phyloP scores from a whole-genome alignment of 495 filamentous ascomycete species.

The Aspergillus kassunensis region DNA sequence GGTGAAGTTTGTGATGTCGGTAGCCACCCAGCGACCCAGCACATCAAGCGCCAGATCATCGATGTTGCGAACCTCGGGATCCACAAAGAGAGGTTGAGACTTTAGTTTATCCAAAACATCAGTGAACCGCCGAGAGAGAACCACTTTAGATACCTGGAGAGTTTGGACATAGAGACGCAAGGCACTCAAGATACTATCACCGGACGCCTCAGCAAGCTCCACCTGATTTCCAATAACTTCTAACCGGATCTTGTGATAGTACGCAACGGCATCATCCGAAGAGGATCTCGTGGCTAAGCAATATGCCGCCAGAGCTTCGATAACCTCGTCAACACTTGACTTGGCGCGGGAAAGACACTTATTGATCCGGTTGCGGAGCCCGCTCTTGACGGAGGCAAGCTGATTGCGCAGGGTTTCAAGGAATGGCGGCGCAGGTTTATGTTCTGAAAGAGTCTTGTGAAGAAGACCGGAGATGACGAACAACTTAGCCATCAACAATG shows the following conservation, averaged over 20 bases:
- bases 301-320: slow-evolving; percentile 75
- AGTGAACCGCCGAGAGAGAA: slow-evolving; percentile 69
- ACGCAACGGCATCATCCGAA: slow-evolving; percentile 70
- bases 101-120: slow-evolving; percentile 69
- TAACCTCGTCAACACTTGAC: slow-evolving; percentile 49
- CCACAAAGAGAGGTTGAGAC: slow-evolving; percentile 62
- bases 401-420: slow-evolving; percentile 60
- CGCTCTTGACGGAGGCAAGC: slow-evolving; percentile 54
- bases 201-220: slow-evolving; percentile 28
- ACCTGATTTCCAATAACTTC: slow-evolving; percentile 61
- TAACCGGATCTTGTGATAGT: slow-evolving; percentile 74
- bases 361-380: slow-evolving; percentile 64
- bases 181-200: slow-evolving; percentile 53
- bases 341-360: slow-evolving; percentile 55
- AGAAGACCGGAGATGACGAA: slow-evolving; percentile 71
- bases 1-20: slow-evolving; percentile 80
- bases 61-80: slow-evolving; percentile 58
- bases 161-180: slow-evolving; percentile 74
- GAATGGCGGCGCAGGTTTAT: slow-evolving; percentile 46
- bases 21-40: slow-evolving; percentile 74
- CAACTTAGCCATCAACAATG: slow-evolving; percentile 72
- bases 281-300: slow-evolving; percentile 79
- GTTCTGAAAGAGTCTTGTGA: slow-evolving; percentile 60
- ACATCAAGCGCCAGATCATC: slow-evolving; percentile 77
- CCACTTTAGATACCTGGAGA: slow-evolving; percentile 65